phyloP scores from a whole-genome alignment of 495 filamentous ascomycete genomes.

The Lepraria neglecta region DNA sequence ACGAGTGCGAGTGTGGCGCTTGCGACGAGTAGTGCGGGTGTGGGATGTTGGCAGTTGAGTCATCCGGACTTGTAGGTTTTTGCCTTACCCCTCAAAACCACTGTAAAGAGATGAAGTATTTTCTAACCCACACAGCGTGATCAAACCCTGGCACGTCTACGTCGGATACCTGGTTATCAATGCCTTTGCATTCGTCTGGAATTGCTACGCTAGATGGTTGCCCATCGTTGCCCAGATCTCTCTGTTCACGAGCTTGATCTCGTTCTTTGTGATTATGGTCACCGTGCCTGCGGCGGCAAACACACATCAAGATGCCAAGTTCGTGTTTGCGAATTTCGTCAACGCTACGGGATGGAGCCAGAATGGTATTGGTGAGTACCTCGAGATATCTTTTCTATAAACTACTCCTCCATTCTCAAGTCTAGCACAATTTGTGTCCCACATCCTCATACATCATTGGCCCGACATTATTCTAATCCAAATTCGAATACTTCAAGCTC shows the following conservation, averaged over 20 bases:
- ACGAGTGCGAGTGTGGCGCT: constrained; percentile 53
- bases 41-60: constrained; percentile 53
- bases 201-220: constrained; percentile 50
- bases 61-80: constrained; percentile 50
- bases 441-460: too few species aligned
- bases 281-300: constrained; percentile 50
- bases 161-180: constrained; percentile 50
- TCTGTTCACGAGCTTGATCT: constrained; percentile 48
- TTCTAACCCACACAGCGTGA: constrained; percentile 29
- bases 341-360: constrained; percentile 57
- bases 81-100: background rate
- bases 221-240: constrained; percentile 45
- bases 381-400: too few species aligned
- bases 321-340: constrained; percentile 57
- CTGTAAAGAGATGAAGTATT: background rate
- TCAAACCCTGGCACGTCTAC: constrained; percentile 51
- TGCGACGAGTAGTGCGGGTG: constrained; percentile 44
- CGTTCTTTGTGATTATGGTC: constrained; percentile 51
- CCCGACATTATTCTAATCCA: too few species aligned
- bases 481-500: too few species aligned
- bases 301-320: constrained; percentile 47
- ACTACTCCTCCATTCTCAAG: too few species aligned
- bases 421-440: too few species aligned
- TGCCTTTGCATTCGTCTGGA: constrained; percentile 53
- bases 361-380: constrained; percentile 40